Base-by-base conservation (phyloP, 371 early-diverging fungal genomes). In the Phascolomyces articulosus region DNA sequence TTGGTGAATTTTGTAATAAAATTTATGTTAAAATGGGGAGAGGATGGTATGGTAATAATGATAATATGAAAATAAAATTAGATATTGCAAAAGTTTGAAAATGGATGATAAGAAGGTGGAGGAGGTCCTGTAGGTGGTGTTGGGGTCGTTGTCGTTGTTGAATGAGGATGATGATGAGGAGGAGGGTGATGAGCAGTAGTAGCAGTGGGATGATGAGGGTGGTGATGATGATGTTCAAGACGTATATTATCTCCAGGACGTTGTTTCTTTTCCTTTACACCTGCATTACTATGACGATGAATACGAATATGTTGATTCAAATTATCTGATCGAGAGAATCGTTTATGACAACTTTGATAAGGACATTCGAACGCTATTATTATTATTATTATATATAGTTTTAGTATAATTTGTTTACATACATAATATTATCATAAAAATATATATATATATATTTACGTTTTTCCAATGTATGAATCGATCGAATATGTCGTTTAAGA, bases 261-360 rank as follows among this genome's bases (percentile, higher is more conserved):
- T n/a, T 29, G 27, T 40, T 57, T 57, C 40, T 57, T 57, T 40
- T 47, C 60, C 47, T 40, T 47, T 6, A 57, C 23, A 23, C 57
- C 40, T 9, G 57, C 57, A 40, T 57, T 31, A 40, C 40, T 57
- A 40, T 85, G 85, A 23, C 82, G 80, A 63, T 88, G 89, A 40
- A 85, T 87, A 21, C 85, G 83, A 56, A 87, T 82, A 60, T 92
- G 93, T 64, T 90, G 88, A 57, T 88, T 86, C 64, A 95, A 68
- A 70, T 94, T 93, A 68, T 95, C 95, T 34, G 89, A 87, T 49
- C 96, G 84, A 10, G 93, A 88, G 74, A 96, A 96, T 0, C 85
- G 70, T 67, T 93, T 92, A 29, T 80, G 81, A 70, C 97, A 97
- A 51, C 87, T 87, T 38, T 81, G 84, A 58, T 83, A 84, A 23